Conservation (phyloP, 345 rosid genomes). For the Aegle marmelos region DNA sequence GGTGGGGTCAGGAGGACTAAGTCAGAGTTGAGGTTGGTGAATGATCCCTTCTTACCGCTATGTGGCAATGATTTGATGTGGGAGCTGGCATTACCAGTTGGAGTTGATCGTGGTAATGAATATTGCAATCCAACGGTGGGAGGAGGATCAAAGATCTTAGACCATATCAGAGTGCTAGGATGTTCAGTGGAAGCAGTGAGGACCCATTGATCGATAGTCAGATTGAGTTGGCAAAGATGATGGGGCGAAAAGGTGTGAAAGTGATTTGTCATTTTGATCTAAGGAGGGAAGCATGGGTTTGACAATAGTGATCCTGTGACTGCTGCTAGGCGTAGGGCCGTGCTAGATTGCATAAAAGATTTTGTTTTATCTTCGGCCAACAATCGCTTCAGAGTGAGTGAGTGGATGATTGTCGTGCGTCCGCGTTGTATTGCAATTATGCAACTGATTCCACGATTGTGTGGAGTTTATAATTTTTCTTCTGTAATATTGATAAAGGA, state of each 20-base stretch:
- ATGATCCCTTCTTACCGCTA: conserved; percentile 29
- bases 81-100: conserved; percentile 50
- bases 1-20: conserved; percentile 46
- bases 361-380: too few species aligned
- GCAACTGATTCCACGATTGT: too few species aligned
- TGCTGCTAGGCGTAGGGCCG: too few species aligned
- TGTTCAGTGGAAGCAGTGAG: conserved; percentile 36
- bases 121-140: conserved; percentile 17
- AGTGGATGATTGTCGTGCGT: too few species aligned
- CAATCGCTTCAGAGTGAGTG: too few species aligned
- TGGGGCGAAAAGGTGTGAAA: conserved; percentile 40
- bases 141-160: conserved; percentile 26
- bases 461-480: too few species aligned
- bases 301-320: neutral
- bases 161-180: conserved; percentile 21
- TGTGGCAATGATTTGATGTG: conserved; percentile 43
- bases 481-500: too few species aligned
- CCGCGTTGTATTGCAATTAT: too few species aligned
- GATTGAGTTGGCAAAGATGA: conserved; percentile 28
- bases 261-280: conserved; percentile 28
- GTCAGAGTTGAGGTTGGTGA: conserved; percentile 41
- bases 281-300: conserved; percentile 41
- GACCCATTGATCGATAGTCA: conserved; percentile 59
- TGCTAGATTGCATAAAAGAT: too few species aligned
- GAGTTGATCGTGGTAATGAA: conserved; percentile 53